Evolutionary conservation across 169 alveolate species (phyloP), one percentile per base, ranked within the genome.

Genomic region (Babesia bovis): DNA sequence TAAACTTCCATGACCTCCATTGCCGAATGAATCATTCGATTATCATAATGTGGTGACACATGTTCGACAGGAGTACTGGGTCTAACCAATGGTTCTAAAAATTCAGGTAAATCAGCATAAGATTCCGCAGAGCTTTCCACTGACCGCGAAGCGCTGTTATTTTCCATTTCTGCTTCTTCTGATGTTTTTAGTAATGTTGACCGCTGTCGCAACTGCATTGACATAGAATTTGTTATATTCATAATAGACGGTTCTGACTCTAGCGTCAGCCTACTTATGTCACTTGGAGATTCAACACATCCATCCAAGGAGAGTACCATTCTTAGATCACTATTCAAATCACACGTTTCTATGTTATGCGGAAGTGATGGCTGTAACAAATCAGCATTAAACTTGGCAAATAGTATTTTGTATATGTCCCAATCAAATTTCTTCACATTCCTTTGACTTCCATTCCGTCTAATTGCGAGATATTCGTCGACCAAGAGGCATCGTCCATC

Each of bases 371-470:
- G 28, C 45, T 51, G n/a, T 35, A 69, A 69, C n/a, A 69, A 56
- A 26, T 69, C 82, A 17, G 75, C 67, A 3, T 75, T 51, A 13
- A 69, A 30, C 35, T 59, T 69, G 42, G 45, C 38, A 23, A 69
- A 69, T 13, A 69, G 32, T n/a, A 69, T 33, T 15, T 69, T 75
- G 25, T 69, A 69, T 1, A 45, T 57, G 75, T 75, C 41, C 82
- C 82, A 69, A 17, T 69, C 82, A 33, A 69, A 69, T 33, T n/a
- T 17, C 60, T 59, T 69, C 25, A 44, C 33, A 32, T 69, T 69
- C 61, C 41, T 69, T 26, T 69, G 82, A 55, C 30, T 30, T n/a
- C 47, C 35, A 3, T 60, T 33, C 25, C 82, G 15, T 35, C 70
- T 45, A 41, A 57, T 9, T 19, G 38, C 60, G 13, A 47, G 52